Evolutionary conservation across 306 rosid species (phyloP), one percentile per base, ranked within the genome.

Genomic region (Gleditsia sinensis): DNA sequence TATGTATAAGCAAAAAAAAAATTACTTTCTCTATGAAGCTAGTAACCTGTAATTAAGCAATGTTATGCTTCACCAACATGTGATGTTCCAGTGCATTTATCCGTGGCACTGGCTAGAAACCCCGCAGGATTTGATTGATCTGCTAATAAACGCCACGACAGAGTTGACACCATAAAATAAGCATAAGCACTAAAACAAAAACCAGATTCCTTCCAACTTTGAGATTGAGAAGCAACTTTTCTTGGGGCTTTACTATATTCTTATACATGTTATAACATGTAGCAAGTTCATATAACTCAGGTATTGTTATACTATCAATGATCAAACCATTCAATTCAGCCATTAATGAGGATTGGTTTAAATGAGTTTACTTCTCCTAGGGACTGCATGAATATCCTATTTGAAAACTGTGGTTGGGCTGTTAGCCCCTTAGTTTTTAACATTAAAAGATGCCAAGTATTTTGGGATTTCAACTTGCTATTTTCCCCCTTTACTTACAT

Each of bases 1-100:
- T 45, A 24, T 48, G 43, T 20, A 21, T 23, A 53, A 33, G 16
- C 24, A 40, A 68, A 67, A 66, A 46, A 34, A n/a, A 13, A 28
- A 48, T n/a, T n/a, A 65, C 54, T 20, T 24, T 39, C 32, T 28
- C 34, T 9, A 60, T 27, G 39, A 25, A 79, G 65, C 34, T 36
- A 67, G 24, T 71, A 81, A 91, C 97, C 96, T 86, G 86, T 5
- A 71, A n/a, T n/a, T n/a, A n/a, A 59, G 42, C 67, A 83, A 48
- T 58, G 78, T 48, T 78, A 82, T 36, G 75, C 72, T 11, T 55
- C 36, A 67, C 48, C 88, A 75, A 45, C 42, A 17, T 78, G 67
- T 37, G 70, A 61, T 74, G 80, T 66, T 66, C 57, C 40, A 16
- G 83, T 37, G 19, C 61, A n/a, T 66, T 50, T 76, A 68, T 78